Evolutionary conservation across 441 rosid species (phyloP).

Genomic region (Capsella rubella): DNA sequence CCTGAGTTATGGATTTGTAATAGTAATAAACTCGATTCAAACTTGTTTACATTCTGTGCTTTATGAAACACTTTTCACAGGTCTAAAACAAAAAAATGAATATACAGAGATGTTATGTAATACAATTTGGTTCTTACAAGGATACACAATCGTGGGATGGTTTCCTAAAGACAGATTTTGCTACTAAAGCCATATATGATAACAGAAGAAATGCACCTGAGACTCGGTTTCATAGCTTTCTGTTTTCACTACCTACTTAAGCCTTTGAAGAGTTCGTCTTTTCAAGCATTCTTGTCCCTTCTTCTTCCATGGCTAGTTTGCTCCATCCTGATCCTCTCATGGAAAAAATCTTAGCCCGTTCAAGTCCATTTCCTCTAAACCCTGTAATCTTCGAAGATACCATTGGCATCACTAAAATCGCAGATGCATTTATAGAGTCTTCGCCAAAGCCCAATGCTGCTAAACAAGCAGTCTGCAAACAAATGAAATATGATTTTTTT

Average conservation of each 20-base stretch:
- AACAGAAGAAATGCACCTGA: slow-evolving; percentile 37
- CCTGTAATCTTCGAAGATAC: slow-evolving; percentile 93
- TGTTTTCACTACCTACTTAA: slow-evolving; percentile 43
- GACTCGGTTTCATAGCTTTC: slow-evolving; percentile 31
- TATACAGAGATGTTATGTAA: slow-evolving; percentile 41
- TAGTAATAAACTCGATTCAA: slow-evolving; percentile 29
- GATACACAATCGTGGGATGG: slow-evolving; percentile 42
- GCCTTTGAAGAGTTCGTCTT: slow-evolving; percentile 45
- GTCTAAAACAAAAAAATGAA: slow-evolving; percentile 22
- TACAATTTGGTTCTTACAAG: slow-evolving; percentile 35
- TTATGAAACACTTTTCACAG: slow-evolving; percentile 15
- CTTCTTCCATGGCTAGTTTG: slow-evolving; percentile 49
- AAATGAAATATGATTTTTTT: neutral
- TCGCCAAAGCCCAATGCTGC: slow-evolving; percentile 83
- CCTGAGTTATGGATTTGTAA: slow-evolving; percentile 36
- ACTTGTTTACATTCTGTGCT: slow-evolving; percentile 22
- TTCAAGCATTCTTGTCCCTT: slow-evolving; percentile 49
- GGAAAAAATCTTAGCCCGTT: slow-evolving; percentile 70
- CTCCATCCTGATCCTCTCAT: slow-evolving; percentile 77
- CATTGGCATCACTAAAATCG: slow-evolving; percentile 96
- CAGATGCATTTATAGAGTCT: slow-evolving; percentile 93
- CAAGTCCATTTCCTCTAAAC: slow-evolving; percentile 75
- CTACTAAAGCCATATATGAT: slow-evolving; percentile 32
- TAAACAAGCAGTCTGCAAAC: slow-evolving; percentile 73
- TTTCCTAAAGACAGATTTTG: slow-evolving; percentile 29